Conservation (phyloP, 352 stramenopile genomes). For the Globisporangium splendens region DNA sequence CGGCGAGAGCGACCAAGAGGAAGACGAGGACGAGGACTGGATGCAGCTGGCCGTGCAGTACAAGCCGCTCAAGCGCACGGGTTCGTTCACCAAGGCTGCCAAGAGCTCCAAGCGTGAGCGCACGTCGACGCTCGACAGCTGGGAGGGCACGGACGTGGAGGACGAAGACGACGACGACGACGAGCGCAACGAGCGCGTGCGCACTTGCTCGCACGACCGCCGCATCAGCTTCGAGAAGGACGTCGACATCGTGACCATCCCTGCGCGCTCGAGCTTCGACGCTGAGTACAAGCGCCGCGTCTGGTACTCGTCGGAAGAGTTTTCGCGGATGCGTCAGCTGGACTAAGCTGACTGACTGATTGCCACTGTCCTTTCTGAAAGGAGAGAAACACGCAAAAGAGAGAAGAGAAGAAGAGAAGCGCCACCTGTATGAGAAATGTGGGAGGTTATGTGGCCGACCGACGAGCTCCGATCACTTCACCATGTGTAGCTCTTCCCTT, state of each 20-base stretch:
- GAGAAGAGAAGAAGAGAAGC: background rate
- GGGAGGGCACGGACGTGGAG: slow-evolving; percentile 48
- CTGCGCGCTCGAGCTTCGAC: slow-evolving; percentile 65
- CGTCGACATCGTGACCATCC: slow-evolving; percentile 71
- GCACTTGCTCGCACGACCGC: slow-evolving; percentile 64
- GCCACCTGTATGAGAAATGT: background rate
- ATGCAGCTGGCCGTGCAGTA: slow-evolving; percentile 36
- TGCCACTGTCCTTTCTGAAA: slow-evolving; percentile 1
- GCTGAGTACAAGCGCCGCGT: slow-evolving; percentile 72
- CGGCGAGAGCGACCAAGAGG: slow-evolving; percentile 36
- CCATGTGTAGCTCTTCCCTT: slow-evolving; percentile 2
- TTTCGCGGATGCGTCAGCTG: slow-evolving; percentile 48
- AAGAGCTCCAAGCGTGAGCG: slow-evolving; percentile 33
- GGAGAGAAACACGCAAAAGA: background rate
- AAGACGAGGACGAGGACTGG: slow-evolving; percentile 48
- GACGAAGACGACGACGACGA: slow-evolving; percentile 61
- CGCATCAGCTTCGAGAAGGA: slow-evolving; percentile 79
- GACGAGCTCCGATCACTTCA: slow-evolving; percentile 2
- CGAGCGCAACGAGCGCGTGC: slow-evolving; percentile 33
- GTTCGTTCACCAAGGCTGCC: slow-evolving; percentile 31
- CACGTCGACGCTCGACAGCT: slow-evolving; percentile 54
- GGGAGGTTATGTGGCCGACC: background rate
- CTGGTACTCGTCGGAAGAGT: slow-evolving; percentile 74
- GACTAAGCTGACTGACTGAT: slow-evolving; percentile 5
- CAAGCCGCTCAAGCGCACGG: slow-evolving; percentile 8